phyloP scores from a whole-genome alignment of 257 asterid genomes.

The Przewalskia tangutica region DNA sequence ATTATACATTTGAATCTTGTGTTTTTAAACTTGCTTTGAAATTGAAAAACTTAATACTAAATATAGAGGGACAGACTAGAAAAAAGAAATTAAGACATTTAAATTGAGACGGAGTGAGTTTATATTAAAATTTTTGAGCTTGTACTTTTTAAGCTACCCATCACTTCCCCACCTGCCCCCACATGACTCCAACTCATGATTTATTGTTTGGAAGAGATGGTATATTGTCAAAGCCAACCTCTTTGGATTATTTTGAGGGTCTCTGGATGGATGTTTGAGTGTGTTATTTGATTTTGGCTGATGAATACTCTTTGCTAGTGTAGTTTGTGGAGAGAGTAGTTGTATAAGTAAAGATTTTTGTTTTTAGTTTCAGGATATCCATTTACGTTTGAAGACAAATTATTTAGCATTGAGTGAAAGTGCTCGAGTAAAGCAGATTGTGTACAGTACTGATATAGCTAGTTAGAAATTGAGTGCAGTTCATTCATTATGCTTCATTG shows the following conservation, averaged over 20 bases:
- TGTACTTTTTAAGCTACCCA: not conserved
- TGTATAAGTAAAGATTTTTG: not conserved
- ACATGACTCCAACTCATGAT: no score
- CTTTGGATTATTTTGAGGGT: not conserved
- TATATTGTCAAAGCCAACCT: no score
- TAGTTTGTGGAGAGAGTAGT: not conserved
- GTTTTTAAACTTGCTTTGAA: no score
- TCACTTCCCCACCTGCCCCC: not conserved
- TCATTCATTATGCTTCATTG: no score
- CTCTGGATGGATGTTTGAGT: not conserved
- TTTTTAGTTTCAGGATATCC: not conserved
- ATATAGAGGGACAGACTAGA: no score
- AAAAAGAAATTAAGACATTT: no score
- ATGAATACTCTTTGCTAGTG: not conserved
- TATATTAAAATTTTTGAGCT: no score
- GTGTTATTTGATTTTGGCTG: not conserved
- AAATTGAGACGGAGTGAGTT: no score
- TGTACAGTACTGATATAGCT: not conserved
- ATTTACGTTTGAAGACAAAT: not conserved
- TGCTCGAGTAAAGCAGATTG: not conserved
- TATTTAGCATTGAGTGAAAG: not conserved
- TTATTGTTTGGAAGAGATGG: no score
- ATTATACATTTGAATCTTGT: no score
- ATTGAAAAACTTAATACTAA: no score
- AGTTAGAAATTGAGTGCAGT: no score